Conservation (phyloP, 495 filamentous ascomycete species). For the Podospora anserina region DNA sequence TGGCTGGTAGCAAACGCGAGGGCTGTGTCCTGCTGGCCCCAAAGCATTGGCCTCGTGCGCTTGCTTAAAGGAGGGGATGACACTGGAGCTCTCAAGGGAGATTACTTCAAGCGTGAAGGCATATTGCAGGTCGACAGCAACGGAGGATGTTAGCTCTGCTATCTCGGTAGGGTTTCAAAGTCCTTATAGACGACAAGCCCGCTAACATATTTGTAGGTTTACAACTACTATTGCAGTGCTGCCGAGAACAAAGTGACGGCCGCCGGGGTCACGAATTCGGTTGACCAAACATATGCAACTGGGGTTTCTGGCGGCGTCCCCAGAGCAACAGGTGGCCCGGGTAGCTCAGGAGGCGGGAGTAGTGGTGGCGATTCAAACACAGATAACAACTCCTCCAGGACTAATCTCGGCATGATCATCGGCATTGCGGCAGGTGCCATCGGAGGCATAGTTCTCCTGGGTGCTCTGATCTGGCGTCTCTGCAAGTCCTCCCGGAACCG, state of each 20-base stretch:
- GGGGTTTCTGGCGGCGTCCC: conserved; percentile 17
- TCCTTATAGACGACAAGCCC: not conserved
- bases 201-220: conserved; percentile 25
- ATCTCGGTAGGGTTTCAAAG: conserved; percentile 10
- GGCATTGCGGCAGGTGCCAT: conserved; percentile 40
- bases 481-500: conserved; percentile 17
- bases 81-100: conserved; percentile 30
- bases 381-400: conserved; percentile 9
- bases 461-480: conserved; percentile 37
- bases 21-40: conserved; percentile 43
- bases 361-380: conserved; percentile 6
- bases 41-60: conserved; percentile 47
- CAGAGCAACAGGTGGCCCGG: not conserved
- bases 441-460: conserved; percentile 34
- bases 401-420: conserved; percentile 33
- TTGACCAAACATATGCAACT: conserved; percentile 25
- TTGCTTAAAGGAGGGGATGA: conserved; percentile 47
- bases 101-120: conserved; percentile 42
- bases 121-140: conserved; percentile 42
- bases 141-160: conserved; percentile 46
- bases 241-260: conserved; percentile 39
- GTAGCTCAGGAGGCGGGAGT: conserved; percentile 7
- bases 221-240: conserved; percentile 48
- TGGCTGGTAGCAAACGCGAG: conserved; percentile 32
- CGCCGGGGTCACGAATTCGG: conserved; percentile 38